Conservation (phyloP, 2,329 filamentous ascomycete species). For the Dothiorella sarmentorum region DNA sequence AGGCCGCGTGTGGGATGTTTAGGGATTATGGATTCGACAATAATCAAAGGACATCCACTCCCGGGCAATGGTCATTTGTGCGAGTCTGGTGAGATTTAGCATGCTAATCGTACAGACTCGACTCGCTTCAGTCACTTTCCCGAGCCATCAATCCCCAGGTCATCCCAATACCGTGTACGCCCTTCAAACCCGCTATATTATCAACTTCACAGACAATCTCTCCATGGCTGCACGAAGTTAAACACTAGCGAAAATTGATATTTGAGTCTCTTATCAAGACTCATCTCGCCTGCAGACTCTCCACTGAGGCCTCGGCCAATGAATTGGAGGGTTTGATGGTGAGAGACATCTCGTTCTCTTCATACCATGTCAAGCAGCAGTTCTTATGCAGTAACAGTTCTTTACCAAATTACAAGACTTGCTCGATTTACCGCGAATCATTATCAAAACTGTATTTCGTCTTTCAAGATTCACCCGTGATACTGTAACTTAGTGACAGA, state of each 20-base stretch:
- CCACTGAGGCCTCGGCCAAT: slow-evolving; percentile 56
- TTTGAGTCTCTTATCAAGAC: slow-evolving; percentile 46
- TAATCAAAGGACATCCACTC: slow-evolving; percentile 18
- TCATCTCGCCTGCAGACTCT: slow-evolving; percentile 79
- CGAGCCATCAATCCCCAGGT: background rate
- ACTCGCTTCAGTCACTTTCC: background rate
- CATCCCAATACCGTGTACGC: background rate
- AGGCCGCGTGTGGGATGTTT: slow-evolving; percentile 37
- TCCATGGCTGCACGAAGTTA: slow-evolving; percentile 78
- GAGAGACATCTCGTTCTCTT: slow-evolving; percentile 60
- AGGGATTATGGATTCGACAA: slow-evolving; percentile 31
- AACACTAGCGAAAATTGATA: slow-evolving; percentile 85
- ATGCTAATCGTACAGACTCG: background rate
- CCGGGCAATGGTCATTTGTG: background rate
- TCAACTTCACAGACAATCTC: slow-evolving; percentile 80
- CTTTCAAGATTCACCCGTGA: no score
- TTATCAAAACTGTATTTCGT: no score
- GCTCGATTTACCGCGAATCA: no score
- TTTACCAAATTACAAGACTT: no score
- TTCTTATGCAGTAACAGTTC: no score
- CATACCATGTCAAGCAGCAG: no score
- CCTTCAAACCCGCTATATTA: slow-evolving; percentile 67
- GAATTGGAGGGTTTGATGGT: slow-evolving; percentile 80
- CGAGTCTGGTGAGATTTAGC: background rate
- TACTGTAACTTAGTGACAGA: no score